Base-by-base conservation (phyloP, 352 stramenopile genomes). In the Globisporangium emineosum region DNA sequence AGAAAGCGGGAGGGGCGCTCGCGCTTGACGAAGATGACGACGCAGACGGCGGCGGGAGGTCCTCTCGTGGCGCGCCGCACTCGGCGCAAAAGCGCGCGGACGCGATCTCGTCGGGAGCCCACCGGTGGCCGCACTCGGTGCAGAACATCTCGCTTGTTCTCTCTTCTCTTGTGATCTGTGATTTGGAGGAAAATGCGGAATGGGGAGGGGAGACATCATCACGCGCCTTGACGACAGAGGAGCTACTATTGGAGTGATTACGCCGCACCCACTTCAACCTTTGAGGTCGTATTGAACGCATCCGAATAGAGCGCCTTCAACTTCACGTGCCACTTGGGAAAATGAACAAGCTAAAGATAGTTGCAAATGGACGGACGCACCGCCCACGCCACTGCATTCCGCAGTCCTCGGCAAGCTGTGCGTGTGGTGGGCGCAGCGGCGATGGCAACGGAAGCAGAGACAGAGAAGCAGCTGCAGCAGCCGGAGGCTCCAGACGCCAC, bases 31-130 rank as follows among this genome's bases (percentile, higher is more conserved):
- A 21, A 2, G 17, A 21, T 21, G 17, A 21, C 40, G 40, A 21
- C 17, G 17, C 40, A 47, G 17, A 13, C 3, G 70, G 27, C 35
- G 60, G 49, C 13, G 79, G 69, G 25, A 78, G 68, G 35, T 93
- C 80, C 62, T 93, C 83, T 17, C 86, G 82, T 5, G 83, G 80
- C 25, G 83, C 78, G 7, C 86, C 83, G 50, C 86, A 94, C 67
- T 94, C 86, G 57, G 86, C 86, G 67, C 86, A 94, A 69, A 94
- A 94, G 70, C 84, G 81, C 66, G 83, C 81, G 42, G 70, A 86
- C 30, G 78, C 80, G 68, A 93, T 91, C 71, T 94, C 86, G 49
- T 91, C 84, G 3, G 84, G 78, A 47, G 83, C 84, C 84, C 84
- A 94, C 49, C 80, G 75, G 64, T 91, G 84, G 56, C 86, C 86